phyloP scores from a whole-genome alignment of 2,329 filamentous ascomycete genomes.

The Phaeosphaeria sp. region DNA sequence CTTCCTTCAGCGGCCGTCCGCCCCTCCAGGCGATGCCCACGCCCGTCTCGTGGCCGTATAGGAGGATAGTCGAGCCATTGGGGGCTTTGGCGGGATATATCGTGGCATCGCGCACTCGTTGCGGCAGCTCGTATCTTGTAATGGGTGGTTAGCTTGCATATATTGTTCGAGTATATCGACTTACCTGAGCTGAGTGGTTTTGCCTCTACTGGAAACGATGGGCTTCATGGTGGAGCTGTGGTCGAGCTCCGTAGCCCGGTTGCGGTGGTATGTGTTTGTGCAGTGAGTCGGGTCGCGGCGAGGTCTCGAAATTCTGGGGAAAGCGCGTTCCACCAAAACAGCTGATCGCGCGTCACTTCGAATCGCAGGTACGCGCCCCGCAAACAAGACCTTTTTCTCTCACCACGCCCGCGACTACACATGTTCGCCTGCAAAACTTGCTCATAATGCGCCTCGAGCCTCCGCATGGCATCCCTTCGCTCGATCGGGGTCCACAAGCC shows the following conservation, averaged over 20 bases:
- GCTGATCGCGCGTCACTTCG: constrained; percentile 31
- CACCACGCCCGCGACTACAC: constrained; percentile 12
- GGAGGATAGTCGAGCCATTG: constrained; percentile 67
- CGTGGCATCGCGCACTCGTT: constrained; percentile 63
- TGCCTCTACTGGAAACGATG: constrained; percentile 62
- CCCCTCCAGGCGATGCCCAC: constrained; percentile 67
- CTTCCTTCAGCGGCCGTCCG: constrained; percentile 56
- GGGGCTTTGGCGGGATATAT: constrained; percentile 65
- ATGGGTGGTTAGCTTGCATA: not conserved
- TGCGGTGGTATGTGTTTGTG: not conserved
- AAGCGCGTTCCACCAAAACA: constrained; percentile 32
- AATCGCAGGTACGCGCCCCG: constrained; percentile 16
- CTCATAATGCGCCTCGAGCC: constrained; percentile 40
- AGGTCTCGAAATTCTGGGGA: constrained; percentile 15
- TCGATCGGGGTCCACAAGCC: constrained; percentile 93
- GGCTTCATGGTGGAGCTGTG: constrained; percentile 67
- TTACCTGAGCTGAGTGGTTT: constrained; percentile 42
- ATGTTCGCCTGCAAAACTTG: constrained; percentile 12
- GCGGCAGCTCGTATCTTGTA: constrained; percentile 65
- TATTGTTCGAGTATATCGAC: not conserved
- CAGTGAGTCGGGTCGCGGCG: constrained; percentile 1
- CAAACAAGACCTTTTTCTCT: constrained; percentile 17
- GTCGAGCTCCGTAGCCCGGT: not conserved
- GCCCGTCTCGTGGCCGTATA: constrained; percentile 66
- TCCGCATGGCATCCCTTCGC: constrained; percentile 82